Base-by-base conservation (phyloP, 306 rosid genomes). In the Inga laurina region DNA sequence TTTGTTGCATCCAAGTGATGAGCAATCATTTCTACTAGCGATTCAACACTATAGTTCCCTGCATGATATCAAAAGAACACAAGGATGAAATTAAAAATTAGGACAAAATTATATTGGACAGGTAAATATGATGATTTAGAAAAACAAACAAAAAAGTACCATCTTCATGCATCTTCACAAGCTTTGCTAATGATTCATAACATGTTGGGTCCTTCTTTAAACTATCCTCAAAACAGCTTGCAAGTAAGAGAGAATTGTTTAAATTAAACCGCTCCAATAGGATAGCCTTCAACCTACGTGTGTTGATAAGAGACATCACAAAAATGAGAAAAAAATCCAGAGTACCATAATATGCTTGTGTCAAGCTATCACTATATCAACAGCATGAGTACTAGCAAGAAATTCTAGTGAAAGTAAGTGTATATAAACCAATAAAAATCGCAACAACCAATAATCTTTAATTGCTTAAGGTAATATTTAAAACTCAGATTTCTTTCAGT, bases 191-290 rank as follows among this genome's bases (percentile, higher is more conserved):
- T 82, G 97, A 80, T 84, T 89, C 79, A 54, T 72, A 14, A 66
- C 92, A 88, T 62, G 94, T 86, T 46, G 97, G 98, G 82, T 93
- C 98, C 87, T 87, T 95, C 88, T 91, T 92, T 61, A 95, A 78
- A 79, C 37, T 81, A 54, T 91, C 90, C 88, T 95, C 97, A 39
- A 81, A 89, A 85, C 89, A 86, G 22, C 87, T 67, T 6, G 84
- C 61, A 65, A 87, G 86, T 84, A 82, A 3, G 71, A 54, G 52
- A 72, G 45, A 54, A 93, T 92, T 90, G 75, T 81, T 72, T 48
- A 80, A 75, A 83, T 88, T 90, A 84, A 92, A 82, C 73, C 75
- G 89, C 90, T 88, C 91, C 81, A 90, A 62, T 48, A 95, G 84
- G 49, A 75, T 74, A 80, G 90, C 92, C 84, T 41, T 91, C 84